Evolutionary conservation across 2,329 filamentous ascomycete genomes (phyloP).

Genomic region (Penicillium sp.): DNA sequence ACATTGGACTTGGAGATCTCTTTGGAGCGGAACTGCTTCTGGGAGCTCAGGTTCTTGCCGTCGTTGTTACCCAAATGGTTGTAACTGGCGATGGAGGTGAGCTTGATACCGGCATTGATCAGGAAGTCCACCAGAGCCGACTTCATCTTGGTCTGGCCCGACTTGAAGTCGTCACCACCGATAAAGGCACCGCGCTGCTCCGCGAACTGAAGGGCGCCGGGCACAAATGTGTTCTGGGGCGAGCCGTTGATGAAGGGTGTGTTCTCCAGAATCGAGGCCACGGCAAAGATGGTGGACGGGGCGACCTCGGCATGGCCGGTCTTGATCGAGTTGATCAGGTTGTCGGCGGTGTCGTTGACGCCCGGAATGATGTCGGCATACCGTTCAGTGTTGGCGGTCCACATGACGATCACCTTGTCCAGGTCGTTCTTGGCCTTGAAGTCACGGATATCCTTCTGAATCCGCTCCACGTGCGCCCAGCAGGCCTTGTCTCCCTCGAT

Average conservation of each 20-base stretch:
- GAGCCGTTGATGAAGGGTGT: conserved; percentile 98
- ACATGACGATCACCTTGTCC: conserved; percentile 95
- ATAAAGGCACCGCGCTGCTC: conserved; percentile 85
- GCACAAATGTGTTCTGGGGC: conserved; percentile 97
- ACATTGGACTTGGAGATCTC: conserved; percentile 99
- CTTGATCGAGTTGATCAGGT: conserved; percentile 83
- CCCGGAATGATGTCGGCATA: conserved; percentile 83
- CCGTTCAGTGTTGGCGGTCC: conserved; percentile 98
- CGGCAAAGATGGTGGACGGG: conserved; percentile 91
- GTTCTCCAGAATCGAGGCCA: conserved; percentile 85
- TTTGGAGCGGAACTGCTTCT: conserved; percentile 98
- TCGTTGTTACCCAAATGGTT: conserved; percentile 99
- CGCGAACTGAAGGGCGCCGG: conserved; percentile 82
- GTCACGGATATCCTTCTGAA: conserved; percentile 87
- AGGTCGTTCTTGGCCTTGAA: conserved; percentile 83
- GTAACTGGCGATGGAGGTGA: conserved; percentile 97
- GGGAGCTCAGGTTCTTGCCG: conserved; percentile 95
- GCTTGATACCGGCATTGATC: conserved; percentile 97
- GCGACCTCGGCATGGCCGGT: conserved; percentile 83
- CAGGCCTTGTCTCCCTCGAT: conserved; percentile 77
- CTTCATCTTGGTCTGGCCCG: conserved; percentile 99
- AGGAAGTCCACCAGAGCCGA: conserved; percentile 97
- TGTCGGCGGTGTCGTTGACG: conserved; percentile 94
- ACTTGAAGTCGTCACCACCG: conserved; percentile 99
- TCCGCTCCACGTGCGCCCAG: conserved; percentile 82